phyloP scores from a whole-genome alignment of 2,329 filamentous ascomycete species.

The Cladosporium halotolerans region DNA sequence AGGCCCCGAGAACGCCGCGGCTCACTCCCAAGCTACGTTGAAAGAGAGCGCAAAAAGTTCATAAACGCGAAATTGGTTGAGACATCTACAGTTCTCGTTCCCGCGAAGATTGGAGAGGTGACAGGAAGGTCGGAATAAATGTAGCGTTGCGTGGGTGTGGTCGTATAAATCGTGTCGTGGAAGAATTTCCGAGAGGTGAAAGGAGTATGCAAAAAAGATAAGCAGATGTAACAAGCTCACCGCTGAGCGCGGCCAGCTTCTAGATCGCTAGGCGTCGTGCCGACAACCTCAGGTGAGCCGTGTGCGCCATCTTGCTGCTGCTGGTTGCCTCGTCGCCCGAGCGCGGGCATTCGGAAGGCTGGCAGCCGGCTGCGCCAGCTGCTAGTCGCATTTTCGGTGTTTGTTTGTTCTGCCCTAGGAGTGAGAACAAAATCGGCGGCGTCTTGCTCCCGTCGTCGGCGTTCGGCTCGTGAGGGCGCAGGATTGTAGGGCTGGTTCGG shows the following conservation, averaged over 20 bases:
- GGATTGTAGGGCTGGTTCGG: slow-evolving; percentile 6
- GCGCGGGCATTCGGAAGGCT: slow-evolving; percentile 16
- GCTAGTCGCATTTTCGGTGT: not conserved
- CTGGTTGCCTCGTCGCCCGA: slow-evolving; percentile 20
- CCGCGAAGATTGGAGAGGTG: no score
- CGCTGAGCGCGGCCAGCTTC: slow-evolving; percentile 20
- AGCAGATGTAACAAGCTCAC: not conserved
- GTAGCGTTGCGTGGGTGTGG: no score
- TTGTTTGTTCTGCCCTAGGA: not conserved
- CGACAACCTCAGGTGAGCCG: slow-evolving; percentile 17
- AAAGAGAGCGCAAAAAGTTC: no score
- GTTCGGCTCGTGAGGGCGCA: slow-evolving; percentile 10
- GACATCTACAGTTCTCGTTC: no score
- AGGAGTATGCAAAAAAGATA: not conserved
- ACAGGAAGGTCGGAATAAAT: no score
- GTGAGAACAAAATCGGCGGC: slow-evolving; percentile 3
- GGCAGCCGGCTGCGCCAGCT: slow-evolving; percentile 21
- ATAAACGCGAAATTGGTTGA: no score
- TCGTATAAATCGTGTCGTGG: no score
- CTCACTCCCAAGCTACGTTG: no score
- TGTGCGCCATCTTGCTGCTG: slow-evolving; percentile 6
- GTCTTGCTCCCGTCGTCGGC: slow-evolving; percentile 10
- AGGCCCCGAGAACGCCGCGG: no score
- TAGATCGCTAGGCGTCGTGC: slow-evolving; percentile 20
- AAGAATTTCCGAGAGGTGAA: no score